phyloP scores from a whole-genome alignment of 805 yeast genomes.

The Torulaspora delbrueckii region DNA sequence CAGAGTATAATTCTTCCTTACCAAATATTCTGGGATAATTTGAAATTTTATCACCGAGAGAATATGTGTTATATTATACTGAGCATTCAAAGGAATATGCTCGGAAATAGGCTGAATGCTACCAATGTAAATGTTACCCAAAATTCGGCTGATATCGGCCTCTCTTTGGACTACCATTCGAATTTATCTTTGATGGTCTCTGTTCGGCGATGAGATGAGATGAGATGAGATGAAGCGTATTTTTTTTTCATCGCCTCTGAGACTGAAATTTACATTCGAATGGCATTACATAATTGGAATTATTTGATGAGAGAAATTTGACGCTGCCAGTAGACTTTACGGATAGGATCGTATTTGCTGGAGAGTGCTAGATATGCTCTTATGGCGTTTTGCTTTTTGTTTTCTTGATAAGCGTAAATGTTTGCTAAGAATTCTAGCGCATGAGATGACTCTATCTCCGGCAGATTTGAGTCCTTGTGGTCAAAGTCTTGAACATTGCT shows the following conservation, averaged over 20 bases:
- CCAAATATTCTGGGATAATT: slow-evolving; percentile 48
- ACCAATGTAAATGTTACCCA: slow-evolving; percentile 78
- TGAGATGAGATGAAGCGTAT: slow-evolving; percentile 12
- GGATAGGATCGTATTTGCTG: slow-evolving; percentile 53
- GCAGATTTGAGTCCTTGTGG: slow-evolving; percentile 15
- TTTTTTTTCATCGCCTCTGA: slow-evolving; percentile 1
- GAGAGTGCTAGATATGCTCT: slow-evolving; percentile 50
- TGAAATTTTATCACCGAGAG: slow-evolving; percentile 64
- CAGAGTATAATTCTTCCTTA: slow-evolving; percentile 42
- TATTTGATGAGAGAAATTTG: slow-evolving; percentile 26
- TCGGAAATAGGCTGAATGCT: slow-evolving; percentile 61
- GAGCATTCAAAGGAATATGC: slow-evolving; percentile 45
- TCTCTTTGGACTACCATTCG: slow-evolving; percentile 8
- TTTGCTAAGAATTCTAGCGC: slow-evolving; percentile 63
- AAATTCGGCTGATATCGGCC: slow-evolving; percentile 45
- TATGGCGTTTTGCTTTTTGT: slow-evolving; percentile 36
- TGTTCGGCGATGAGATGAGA: slow-evolving; percentile 13
- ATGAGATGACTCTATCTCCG: slow-evolving; percentile 44
- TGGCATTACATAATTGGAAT: background rate
- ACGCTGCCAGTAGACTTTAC: slow-evolving; percentile 59
- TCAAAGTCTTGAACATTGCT: slow-evolving; percentile 24
- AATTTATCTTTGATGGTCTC: background rate
- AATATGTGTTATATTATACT: slow-evolving; percentile 62
- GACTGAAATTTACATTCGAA: background rate
- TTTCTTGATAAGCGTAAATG: slow-evolving; percentile 37